phyloP scores from a whole-genome alignment of 2,329 filamentous ascomycete genomes.

The Aspergillus quadrilineatus region DNA sequence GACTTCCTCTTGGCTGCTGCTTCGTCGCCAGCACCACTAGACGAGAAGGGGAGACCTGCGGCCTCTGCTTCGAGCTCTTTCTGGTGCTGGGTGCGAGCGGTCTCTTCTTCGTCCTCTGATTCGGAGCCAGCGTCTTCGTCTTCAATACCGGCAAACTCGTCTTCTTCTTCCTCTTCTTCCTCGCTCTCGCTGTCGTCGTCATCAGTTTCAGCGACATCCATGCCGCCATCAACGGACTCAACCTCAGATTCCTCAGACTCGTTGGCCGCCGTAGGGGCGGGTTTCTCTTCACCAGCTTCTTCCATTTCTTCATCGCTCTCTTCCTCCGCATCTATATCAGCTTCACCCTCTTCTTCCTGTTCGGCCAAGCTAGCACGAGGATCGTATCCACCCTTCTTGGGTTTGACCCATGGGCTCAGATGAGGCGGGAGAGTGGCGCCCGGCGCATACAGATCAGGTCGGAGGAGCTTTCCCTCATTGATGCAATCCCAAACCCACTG shows the following conservation, averaged over 20 bases:
- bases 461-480: slow-evolving; percentile 85
- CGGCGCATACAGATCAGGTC: slow-evolving; percentile 83
- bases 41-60: slow-evolving; percentile 59
- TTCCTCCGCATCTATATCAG: slow-evolving; percentile 66
- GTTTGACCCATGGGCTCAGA: slow-evolving; percentile 92
- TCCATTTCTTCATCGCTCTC: slow-evolving; percentile 44
- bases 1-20: slow-evolving; percentile 65
- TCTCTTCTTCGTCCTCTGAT: slow-evolving; percentile 60
- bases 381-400: slow-evolving; percentile 83
- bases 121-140: slow-evolving; percentile 48
- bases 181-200: slow-evolving; percentile 49
- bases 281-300: slow-evolving; percentile 27
- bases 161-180: slow-evolving; percentile 47
- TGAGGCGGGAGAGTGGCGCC: slow-evolving; percentile 89
- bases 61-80: slow-evolving; percentile 91
- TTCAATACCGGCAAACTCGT: slow-evolving; percentile 53
- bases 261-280: slow-evolving; percentile 20
- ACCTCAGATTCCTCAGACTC: slow-evolving; percentile 43
- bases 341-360: slow-evolving; percentile 84
- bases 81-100: slow-evolving; percentile 70
- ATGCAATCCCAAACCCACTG: slow-evolving; percentile 99
- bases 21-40: slow-evolving; percentile 53
- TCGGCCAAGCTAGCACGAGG: slow-evolving; percentile 81
- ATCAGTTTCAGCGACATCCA: slow-evolving; percentile 51
- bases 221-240: slow-evolving; percentile 47